A percentile compares a stretch with the other conserved stretches of the same genome.
Evolutionary conservation across 2,329 filamentous ascomycete genomes (phyloP).

Genomic region (Colletotrichum orchidophilum): DNA sequence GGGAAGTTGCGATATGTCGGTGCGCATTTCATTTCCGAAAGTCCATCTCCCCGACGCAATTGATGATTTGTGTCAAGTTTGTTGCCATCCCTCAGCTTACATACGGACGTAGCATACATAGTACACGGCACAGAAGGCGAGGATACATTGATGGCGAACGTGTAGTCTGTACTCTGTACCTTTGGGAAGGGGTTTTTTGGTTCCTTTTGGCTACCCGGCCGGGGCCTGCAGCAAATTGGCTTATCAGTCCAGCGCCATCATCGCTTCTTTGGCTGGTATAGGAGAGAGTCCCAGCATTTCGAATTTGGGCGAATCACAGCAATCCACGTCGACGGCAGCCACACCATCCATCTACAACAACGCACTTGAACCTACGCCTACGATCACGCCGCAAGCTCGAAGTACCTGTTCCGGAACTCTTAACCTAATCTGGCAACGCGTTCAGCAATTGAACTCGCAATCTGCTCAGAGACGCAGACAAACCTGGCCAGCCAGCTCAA

Average conservation of each 20-base stretch:
- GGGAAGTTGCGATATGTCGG: neutral
- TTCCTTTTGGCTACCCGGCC: constrained; percentile 14
- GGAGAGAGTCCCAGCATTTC: constrained; percentile 21
- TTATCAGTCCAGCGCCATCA: constrained; percentile 34
- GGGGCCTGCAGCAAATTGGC: constrained; percentile 30
- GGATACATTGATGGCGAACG: neutral
- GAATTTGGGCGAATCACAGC: constrained; percentile 34
- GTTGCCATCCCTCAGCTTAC: neutral
- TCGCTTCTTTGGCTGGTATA: constrained; percentile 12
- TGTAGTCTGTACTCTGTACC: constrained; percentile 22
- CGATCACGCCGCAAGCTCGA: constrained; percentile 6
- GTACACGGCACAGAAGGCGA: neutral
- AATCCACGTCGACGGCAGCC: constrained; percentile 34
- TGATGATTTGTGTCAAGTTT: neutral
- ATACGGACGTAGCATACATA: constrained; percentile 24
- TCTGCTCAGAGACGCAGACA: neutral
- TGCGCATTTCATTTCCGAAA: neutral
- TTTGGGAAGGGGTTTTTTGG: too few relatives aligned
- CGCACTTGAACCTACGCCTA: constrained; percentile 12
- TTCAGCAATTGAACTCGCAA: neutral
- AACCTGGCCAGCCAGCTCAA: neutral
- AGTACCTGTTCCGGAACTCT: neutral
- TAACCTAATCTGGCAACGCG: constrained; percentile 13
- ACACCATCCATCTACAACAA: constrained; percentile 26
- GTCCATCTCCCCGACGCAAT: neutral